Evolutionary conservation across 1,139 yeast genomes (phyloP).

Genomic region (Magnusiomyces tetraspermus): DNA sequence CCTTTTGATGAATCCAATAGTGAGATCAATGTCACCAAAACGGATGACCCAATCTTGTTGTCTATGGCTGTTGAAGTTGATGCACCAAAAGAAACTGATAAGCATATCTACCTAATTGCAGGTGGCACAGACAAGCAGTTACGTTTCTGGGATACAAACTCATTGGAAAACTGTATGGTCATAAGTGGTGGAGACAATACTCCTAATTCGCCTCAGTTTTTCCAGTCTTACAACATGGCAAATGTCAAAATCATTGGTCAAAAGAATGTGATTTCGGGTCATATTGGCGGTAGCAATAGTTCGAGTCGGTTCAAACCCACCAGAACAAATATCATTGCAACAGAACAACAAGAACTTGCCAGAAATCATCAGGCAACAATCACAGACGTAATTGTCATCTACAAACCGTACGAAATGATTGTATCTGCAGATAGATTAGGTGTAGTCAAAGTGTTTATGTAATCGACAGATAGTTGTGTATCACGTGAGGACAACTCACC

Average conservation of each 20-base stretch:
- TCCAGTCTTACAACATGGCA: constrained; percentile 11
- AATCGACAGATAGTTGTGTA: constrained; percentile 3
- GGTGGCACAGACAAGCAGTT: constrained; percentile 37
- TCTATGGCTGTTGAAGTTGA: constrained; percentile 25
- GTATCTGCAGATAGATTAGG: constrained; percentile 60
- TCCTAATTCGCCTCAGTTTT: constrained; percentile 13
- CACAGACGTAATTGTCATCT: constrained; percentile 40
- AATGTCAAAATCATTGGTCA: constrained; percentile 14
- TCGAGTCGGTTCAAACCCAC: constrained; percentile 20
- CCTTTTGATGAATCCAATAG: constrained; percentile 19
- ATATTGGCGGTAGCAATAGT: constrained; percentile 15
- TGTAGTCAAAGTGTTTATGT: constrained; percentile 47
- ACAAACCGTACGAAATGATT: constrained; percentile 50
- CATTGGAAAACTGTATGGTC: constrained; percentile 36
- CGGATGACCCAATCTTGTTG: neutral
- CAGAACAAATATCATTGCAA: constrained; percentile 30
- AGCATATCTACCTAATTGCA: constrained; percentile 22
- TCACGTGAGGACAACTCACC: neutral
- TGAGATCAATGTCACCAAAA: neutral
- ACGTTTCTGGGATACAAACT: constrained; percentile 41
- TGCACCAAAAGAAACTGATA: constrained; percentile 13
- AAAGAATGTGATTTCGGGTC: neutral
- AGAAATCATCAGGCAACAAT: constrained; percentile 43
- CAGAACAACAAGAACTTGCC: constrained; percentile 33
- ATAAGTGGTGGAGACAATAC: constrained; percentile 26